phyloP scores from a whole-genome alignment of 2,329 filamentous ascomycete species.

The Tolypocladium paradoxum region DNA sequence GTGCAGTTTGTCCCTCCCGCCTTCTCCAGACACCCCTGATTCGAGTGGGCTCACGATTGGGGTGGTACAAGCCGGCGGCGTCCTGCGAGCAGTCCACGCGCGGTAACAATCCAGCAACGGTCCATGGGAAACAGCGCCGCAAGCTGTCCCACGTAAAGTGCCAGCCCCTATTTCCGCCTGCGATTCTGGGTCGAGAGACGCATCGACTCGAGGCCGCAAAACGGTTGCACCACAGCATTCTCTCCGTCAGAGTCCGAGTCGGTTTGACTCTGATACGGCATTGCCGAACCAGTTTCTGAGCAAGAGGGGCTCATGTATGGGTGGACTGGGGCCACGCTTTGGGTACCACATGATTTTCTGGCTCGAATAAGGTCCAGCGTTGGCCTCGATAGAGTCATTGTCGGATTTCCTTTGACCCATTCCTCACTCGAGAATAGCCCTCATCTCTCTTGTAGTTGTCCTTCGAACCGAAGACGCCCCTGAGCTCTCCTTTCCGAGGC shows the following conservation, averaged over 20 bases:
- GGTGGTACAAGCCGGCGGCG: slow-evolving; percentile 8
- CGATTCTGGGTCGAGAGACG: neutral
- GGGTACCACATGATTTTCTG: slow-evolving; percentile 19
- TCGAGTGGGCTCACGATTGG: slow-evolving; percentile 10
- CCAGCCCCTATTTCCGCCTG: neutral
- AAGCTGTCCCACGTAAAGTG: neutral
- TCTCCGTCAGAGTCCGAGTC: neutral
- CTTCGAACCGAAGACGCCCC: neutral
- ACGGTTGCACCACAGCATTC: neutral
- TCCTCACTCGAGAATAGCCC: neutral
- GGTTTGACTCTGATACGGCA: slow-evolving; percentile 12
- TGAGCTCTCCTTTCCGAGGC: neutral
- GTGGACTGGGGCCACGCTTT: slow-evolving; percentile 19
- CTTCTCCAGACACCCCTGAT: slow-evolving; percentile 6
- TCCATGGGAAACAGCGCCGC: neutral
- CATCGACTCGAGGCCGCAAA: neutral
- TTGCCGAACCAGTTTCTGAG: slow-evolving; percentile 10
- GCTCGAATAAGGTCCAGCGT: slow-evolving; percentile 3
- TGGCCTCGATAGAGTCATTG: neutral
- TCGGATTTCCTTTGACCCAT: neutral
- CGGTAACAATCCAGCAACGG: neutral
- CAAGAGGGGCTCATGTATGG: slow-evolving; percentile 17
- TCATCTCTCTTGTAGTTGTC: neutral
- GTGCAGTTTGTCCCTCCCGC: neutral
- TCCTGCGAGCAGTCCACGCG: slow-evolving; percentile 1